Conservation (phyloP, 2,329 filamentous ascomycete genomes). For the Metarhizium album region DNA sequence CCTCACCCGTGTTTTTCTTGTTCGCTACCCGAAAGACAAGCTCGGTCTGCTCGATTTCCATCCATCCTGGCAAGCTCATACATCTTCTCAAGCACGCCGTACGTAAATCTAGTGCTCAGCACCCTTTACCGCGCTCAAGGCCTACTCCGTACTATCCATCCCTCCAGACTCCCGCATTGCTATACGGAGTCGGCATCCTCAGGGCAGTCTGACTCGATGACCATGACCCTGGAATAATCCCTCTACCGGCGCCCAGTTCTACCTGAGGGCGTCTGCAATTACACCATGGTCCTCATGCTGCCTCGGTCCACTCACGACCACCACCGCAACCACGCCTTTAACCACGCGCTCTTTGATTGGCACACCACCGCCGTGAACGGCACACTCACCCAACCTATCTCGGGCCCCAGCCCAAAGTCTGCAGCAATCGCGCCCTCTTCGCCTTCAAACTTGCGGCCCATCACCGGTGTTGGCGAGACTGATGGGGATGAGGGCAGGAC, state of each 20-base stretch:
- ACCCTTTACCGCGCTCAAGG: too few relatives aligned
- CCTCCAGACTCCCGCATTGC: too few relatives aligned
- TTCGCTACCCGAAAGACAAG: too few relatives aligned
- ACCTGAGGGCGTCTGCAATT: constrained; percentile 57
- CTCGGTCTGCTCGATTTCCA: too few relatives aligned
- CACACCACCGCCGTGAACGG: constrained; percentile 68
- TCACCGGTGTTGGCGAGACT: constrained; percentile 44
- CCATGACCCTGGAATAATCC: constrained; percentile 6
- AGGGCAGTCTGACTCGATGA: too few relatives aligned
- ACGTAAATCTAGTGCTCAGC: too few relatives aligned
- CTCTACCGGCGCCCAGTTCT: constrained; percentile 27
- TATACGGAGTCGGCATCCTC: too few relatives aligned
- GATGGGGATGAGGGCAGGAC: constrained; percentile 52
- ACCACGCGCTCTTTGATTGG: constrained; percentile 63
- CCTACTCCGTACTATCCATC: too few relatives aligned
- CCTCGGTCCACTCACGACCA: constrained; percentile 66
- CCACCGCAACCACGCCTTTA: constrained; percentile 64
- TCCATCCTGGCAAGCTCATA: too few relatives aligned
- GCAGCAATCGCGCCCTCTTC: constrained; percentile 54
- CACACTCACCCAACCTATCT: constrained; percentile 48
- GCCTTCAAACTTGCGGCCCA: constrained; percentile 55
- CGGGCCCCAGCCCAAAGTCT: constrained; percentile 51
- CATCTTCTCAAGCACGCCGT: too few relatives aligned
- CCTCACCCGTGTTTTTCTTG: too few relatives aligned
- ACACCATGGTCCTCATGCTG: constrained; percentile 70